Base-by-base conservation (phyloP, 805 yeast species). In the Naumovozyma castellii region DNA sequence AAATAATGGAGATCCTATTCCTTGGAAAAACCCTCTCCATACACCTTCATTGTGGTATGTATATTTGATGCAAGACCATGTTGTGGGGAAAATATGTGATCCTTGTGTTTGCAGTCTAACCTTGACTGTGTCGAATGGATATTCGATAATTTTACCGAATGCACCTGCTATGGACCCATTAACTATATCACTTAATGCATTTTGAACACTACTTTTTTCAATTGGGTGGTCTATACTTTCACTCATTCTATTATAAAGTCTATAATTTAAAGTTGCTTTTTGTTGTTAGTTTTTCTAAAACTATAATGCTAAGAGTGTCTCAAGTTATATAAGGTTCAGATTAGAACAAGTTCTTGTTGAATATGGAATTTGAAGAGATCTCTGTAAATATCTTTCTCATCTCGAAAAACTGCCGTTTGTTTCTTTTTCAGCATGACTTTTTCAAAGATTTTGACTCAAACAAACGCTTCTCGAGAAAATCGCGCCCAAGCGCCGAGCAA, bases 111-210 rank as follows among this genome's bases (percentile, higher is more conserved):
- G 90, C 22, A 90, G 67, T 42, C 96, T 69, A 3, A 88, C 97
- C 61, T 88, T 88, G 34, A 87, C 72, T 0, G 97, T 90, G 53
- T 88, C 97, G 49, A 88, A 86, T 0, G 97, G 97, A 52, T 79
- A 88, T 59, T 88, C 97, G 12, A 88, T 73, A 22, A 82, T 50
- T 57, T 88, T 90, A 1, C 95, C 96, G 3, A 77, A 60, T 40
- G 85, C 80, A 13, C 97, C 97, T 1, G 96, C 69, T 8, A 66
- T 56, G 4, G 68, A 66, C 12, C 70, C 69, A 45, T 54, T 59
- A 4, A 61, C 35, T 13, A 65, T 56, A 39, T 66, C 69, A 27
- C 54, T 53, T 18, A 62, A 38, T 5, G 66, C 64, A 13, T 27
- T 30, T 14, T 40, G 36, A 15, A 29, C 5, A n/a, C 14, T 29